Evolutionary conservation across 225 moss, liverwort and hornwort genomes (phyloP).

Genomic region (Ulota crispa): DNA sequence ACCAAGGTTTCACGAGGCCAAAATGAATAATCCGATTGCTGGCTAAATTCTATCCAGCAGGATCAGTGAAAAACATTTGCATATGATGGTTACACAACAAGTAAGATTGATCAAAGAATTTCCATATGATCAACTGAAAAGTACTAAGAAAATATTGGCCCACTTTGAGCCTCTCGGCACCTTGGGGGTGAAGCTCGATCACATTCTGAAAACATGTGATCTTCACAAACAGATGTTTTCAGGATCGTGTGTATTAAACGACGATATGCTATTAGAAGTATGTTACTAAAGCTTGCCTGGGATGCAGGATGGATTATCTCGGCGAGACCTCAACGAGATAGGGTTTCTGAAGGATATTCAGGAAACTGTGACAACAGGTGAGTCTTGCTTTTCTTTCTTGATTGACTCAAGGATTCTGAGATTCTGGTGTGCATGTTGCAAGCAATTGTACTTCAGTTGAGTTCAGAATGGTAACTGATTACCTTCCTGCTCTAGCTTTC

Average conservation of each 20-base stretch:
- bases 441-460: neutral
- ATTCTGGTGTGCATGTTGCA: neutral
- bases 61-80: neutral
- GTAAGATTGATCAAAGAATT: neutral
- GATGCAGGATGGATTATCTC: slow-evolving; percentile 62
- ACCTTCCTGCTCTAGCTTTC: neutral
- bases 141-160: neutral
- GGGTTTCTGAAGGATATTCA: slow-evolving; percentile 65
- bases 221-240: neutral
- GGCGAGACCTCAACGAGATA: slow-evolving; percentile 69
- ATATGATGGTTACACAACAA: neutral
- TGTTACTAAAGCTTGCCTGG: neutral
- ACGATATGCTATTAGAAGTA: neutral
- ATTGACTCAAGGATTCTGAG: neutral
- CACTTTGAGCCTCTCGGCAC: neutral
- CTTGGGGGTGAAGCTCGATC: neutral
- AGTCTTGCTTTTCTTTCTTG: neutral
- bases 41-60: neutral
- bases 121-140: neutral
- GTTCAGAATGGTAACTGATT: too few species aligned
- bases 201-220: neutral
- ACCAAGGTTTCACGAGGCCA: neutral
- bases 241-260: neutral
- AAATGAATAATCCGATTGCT: neutral
- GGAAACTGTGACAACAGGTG: slow-evolving; percentile 74